Evolutionary conservation across 192 early-diverging fungal genomes (phyloP).

Genomic region (Coemansia sp.): DNA sequence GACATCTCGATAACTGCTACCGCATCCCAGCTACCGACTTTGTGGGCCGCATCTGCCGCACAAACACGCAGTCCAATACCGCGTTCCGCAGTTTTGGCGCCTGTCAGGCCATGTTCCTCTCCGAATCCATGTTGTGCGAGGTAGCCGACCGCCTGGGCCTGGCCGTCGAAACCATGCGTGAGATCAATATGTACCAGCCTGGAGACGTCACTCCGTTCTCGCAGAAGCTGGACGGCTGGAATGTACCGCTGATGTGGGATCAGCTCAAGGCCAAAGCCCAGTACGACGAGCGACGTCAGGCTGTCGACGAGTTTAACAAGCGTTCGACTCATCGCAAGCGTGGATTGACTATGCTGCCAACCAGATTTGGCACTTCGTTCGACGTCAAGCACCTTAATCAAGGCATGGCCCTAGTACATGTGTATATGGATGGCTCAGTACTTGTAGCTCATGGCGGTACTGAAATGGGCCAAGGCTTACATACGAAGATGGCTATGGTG

Average conservation of each 20-base stretch:
- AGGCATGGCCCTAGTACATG: conserved; percentile 80
- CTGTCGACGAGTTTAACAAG: conserved; percentile 72
- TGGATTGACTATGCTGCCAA: conserved; percentile 76
- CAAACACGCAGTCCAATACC: conserved; percentile 85
- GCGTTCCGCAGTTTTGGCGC: conserved; percentile 88
- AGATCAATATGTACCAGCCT: conserved; percentile 71
- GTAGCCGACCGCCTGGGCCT: conserved; percentile 71
- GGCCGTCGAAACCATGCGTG: conserved; percentile 64
- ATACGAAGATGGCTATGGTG: conserved; percentile 87
- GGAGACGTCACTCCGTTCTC: conserved; percentile 74
- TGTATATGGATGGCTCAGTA: conserved; percentile 85
- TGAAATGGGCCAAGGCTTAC: conserved; percentile 93
- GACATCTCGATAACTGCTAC: conserved; percentile 82
- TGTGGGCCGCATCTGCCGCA: conserved; percentile 73
- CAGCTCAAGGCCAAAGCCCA: conserved; percentile 63
- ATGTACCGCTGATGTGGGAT: conserved; percentile 69
- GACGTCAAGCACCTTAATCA: conserved; percentile 79
- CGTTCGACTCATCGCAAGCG: conserved; percentile 75
- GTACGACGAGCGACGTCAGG: conserved; percentile 58
- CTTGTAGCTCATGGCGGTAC: conserved; percentile 82
- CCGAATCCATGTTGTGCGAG: conserved; percentile 77
- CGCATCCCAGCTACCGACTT: conserved; percentile 70
- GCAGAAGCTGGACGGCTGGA: conserved; percentile 66
- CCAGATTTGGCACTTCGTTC: conserved; percentile 85
- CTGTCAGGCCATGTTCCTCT: conserved; percentile 83